These are phyloP conservation scores for Lachnellula cervina DNA, from an alignment of 2,329 filamentous ascomycete genomes.

Conservation along the genomic window DNA sequence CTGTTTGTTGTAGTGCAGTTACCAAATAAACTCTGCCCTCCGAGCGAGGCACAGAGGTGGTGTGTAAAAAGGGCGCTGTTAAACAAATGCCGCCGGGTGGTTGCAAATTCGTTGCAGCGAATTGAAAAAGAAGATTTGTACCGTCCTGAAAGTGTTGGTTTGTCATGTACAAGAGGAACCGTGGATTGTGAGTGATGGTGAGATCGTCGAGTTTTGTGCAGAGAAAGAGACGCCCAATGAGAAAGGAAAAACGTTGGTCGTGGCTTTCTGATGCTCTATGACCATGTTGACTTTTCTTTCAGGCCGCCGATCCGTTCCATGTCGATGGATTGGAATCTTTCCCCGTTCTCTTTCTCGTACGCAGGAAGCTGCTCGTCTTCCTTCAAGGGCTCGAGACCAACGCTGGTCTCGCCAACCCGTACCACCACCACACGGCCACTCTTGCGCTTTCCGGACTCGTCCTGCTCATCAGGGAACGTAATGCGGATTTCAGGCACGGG, in stretches of 20 bases:
- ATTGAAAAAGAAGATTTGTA: conserved; percentile 7
- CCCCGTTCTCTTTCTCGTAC: conserved; percentile 75
- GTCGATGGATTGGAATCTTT: conserved; percentile 87
- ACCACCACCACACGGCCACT: conserved; percentile 89
- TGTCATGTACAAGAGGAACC: conserved; percentile 8
- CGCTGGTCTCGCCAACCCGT: conserved; percentile 77
- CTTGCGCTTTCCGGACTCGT: conserved; percentile 74
- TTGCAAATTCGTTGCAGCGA: conserved; percentile 1
- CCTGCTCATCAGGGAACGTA: conserved; percentile 94
- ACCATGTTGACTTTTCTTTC: conserved; percentile 67
- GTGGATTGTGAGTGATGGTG: not conserved
- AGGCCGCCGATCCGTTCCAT: conserved; percentile 91
- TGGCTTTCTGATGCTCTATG: conserved; percentile 12
- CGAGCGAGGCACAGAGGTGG: conserved; percentile 1
- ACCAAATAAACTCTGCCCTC: conserved; percentile 4
- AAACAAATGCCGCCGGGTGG: not conserved
- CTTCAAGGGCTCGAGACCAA: conserved; percentile 80
- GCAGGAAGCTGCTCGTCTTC: conserved; percentile 77
- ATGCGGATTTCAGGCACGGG: conserved; percentile 96
- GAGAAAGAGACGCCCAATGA: not conserved
- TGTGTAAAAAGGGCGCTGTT: not conserved
- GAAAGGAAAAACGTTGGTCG: conserved; percentile 6
- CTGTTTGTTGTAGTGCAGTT: not conserved
- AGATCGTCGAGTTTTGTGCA: conserved; percentile 6
- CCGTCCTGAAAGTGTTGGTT: not conserved